A percentile compares a stretch with the other conserved stretches of the same genome.
Conservation (phyloP, 139 green algal genomes). For the Yamagishiella unicocca region DNA sequence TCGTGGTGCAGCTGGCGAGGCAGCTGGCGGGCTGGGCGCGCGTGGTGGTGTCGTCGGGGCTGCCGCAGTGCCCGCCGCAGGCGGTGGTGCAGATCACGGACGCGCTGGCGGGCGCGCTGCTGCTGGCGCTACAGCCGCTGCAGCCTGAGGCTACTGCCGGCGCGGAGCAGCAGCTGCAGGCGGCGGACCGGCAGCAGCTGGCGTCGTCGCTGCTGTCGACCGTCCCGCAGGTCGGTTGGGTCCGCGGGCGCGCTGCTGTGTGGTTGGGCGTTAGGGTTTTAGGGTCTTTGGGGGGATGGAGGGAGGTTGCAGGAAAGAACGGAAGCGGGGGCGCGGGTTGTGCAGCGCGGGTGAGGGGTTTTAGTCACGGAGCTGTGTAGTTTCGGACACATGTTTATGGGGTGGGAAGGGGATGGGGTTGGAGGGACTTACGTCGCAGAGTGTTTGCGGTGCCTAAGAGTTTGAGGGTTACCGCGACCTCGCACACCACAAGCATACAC, state of each 20-base stretch:
- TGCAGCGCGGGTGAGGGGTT: too few relatives aligned
- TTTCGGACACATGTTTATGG: too few relatives aligned
- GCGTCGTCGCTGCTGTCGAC: conserved; percentile 33
- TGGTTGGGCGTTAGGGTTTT: too few relatives aligned
- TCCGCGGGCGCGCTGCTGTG: background rate
- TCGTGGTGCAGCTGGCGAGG: background rate
- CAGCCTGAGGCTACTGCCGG: background rate
- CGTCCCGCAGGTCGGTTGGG: conserved; percentile 20
- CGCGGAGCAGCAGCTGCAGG: background rate
- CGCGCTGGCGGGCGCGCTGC: conserved; percentile 37
- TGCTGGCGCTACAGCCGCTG: conserved; percentile 38
- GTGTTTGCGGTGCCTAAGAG: too few relatives aligned
- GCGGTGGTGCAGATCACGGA: conserved; percentile 28
- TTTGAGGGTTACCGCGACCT: too few relatives aligned
- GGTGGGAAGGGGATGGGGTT: too few relatives aligned
- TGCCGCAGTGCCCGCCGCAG: conserved; percentile 36
- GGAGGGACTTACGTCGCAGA: too few relatives aligned
- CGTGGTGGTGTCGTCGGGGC: background rate
- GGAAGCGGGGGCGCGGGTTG: too few relatives aligned
- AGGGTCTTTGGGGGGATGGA: too few relatives aligned
- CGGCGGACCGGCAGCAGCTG: conserved; percentile 14
- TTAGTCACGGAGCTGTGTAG: too few relatives aligned
- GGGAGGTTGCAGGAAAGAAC: too few relatives aligned
- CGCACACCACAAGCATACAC: too few relatives aligned
- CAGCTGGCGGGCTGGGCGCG: conserved; percentile 25